These are phyloP conservation scores for Suillus variegatus DNA, from an alignment of 768 basidiomycete genomes.

Conservation along the genomic window DNA sequence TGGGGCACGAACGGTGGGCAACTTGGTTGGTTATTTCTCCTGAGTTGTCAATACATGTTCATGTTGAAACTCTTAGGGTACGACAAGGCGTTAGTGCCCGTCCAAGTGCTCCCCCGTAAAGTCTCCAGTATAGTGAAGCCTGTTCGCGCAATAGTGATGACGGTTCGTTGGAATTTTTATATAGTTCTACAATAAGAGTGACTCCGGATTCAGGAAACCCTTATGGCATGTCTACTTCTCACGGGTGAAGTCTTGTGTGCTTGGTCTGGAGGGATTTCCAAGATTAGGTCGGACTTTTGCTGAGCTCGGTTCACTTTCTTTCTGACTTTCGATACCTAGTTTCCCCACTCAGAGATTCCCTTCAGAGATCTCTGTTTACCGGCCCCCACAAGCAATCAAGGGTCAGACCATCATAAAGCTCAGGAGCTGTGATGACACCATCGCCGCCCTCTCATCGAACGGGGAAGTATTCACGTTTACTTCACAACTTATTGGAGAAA, in stretches of 20 bases:
- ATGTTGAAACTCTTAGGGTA: constrained; percentile 53
- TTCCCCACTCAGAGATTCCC: constrained; percentile 83
- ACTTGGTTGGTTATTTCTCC: constrained; percentile 55
- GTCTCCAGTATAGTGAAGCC: constrained; percentile 76
- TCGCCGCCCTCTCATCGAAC: constrained; percentile 79
- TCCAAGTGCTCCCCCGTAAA: constrained; percentile 76
- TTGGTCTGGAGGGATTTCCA: constrained; percentile 74
- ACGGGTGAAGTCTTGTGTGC: constrained; percentile 82
- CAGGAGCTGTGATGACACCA: constrained; percentile 72
- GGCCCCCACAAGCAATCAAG: constrained; percentile 74
- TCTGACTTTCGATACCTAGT: constrained; percentile 32
- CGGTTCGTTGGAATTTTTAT: constrained; percentile 34
- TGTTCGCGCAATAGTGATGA: constrained; percentile 72
- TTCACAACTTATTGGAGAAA: constrained; percentile 38
- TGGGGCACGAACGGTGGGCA: constrained; percentile 97
- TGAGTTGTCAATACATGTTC: not conserved
- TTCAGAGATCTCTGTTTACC: constrained; percentile 72
- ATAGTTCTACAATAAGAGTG: not conserved
- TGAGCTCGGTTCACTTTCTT: constrained; percentile 4
- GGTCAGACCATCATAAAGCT: constrained; percentile 79
- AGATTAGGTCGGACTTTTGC: constrained; percentile 58
- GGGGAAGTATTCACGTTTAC: constrained; percentile 93
- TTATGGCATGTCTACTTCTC: constrained; percentile 79
- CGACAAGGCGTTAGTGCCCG: constrained; percentile 68
- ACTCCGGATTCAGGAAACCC: constrained; percentile 62